These are phyloP conservation scores for Nowakowskiella sp. DNA, from an alignment of 192 early-diverging fungal species.

Conservation along the genomic window DNA sequence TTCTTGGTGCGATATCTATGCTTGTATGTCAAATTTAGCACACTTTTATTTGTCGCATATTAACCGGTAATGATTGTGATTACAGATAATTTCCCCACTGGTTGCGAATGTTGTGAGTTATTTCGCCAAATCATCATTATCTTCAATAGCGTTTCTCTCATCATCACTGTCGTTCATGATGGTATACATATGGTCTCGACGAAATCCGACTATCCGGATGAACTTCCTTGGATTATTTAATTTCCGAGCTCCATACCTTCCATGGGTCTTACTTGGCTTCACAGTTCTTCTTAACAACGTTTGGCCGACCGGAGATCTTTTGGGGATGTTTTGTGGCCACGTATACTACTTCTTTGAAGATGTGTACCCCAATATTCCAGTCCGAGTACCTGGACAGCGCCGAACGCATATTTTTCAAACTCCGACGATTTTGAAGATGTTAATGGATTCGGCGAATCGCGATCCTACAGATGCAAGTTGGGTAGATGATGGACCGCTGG, in stretches of 20 bases:
- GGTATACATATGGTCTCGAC: slow-evolving; percentile 95
- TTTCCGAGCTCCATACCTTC: slow-evolving; percentile 84
- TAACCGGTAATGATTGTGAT: not conserved
- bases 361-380: slow-evolving; percentile 76
- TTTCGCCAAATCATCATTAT: no score
- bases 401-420: not conserved
- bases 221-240: slow-evolving; percentile 88
- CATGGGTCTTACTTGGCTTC: slow-evolving; percentile 85
- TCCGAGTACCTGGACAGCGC: not conserved
- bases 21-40: slow-evolving; percentile 35
- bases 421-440: not conserved
- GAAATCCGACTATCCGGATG: slow-evolving; percentile 82
- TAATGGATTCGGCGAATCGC: no score
- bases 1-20: slow-evolving; percentile 51
- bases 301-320: slow-evolving; percentile 70
- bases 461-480: no score
- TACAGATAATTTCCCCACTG: not conserved
- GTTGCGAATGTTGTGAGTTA: slow-evolving; percentile 19
- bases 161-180: slow-evolving; percentile 74
- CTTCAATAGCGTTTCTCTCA: slow-evolving; percentile 71
- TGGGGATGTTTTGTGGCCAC: slow-evolving; percentile 85
- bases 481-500: no score
- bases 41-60: not conserved
- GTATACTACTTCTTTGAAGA: slow-evolving; percentile 93
- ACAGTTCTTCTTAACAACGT: slow-evolving; percentile 67